Conservation (phyloP, 1,284 basidiomycete species). For the Ganoderma leucocontextum region DNA sequence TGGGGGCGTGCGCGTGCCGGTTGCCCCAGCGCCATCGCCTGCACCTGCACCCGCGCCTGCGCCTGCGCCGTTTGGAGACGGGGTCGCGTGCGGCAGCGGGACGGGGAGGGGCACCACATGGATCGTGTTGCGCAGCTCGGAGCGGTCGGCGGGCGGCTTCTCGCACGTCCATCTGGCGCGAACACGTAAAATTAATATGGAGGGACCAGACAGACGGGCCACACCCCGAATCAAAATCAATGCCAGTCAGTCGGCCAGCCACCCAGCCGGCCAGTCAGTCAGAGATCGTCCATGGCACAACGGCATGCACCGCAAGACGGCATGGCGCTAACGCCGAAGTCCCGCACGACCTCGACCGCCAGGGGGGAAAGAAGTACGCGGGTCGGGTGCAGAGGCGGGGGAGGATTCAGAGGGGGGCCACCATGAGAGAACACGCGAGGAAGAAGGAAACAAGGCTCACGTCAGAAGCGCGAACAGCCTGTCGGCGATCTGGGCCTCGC, state of each 20-base stretch:
- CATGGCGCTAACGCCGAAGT: neutral
- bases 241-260: neutral
- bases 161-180: slow-evolving; percentile 38
- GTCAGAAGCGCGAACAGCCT: slow-evolving; percentile 68
- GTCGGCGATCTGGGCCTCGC: slow-evolving; percentile 61
- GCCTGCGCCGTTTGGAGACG: slow-evolving; percentile 18
- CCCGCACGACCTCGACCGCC: neutral
- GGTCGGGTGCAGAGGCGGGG: slow-evolving; percentile 10
- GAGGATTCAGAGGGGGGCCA: slow-evolving; percentile 5
- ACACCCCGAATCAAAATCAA: neutral
- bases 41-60: neutral
- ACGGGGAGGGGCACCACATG: slow-evolving; percentile 58
- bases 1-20: slow-evolving; percentile 4
- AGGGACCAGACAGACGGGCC: slow-evolving; percentile 5
- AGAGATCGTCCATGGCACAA: no score
- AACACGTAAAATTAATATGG: slow-evolving; percentile 1
- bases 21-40: neutral
- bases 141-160: slow-evolving; percentile 55
- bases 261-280: neutral
- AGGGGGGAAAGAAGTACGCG: slow-evolving; percentile 1
- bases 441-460: slow-evolving; percentile 52
- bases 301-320: neutral
- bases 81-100: slow-evolving; percentile 6
- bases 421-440: slow-evolving; percentile 10
- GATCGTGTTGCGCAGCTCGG: slow-evolving; percentile 67